Evolutionary conservation across 2,329 filamentous ascomycete species (phyloP), one percentile per base, ranked within the genome.

Genomic region (Zarea fungicola): DNA sequence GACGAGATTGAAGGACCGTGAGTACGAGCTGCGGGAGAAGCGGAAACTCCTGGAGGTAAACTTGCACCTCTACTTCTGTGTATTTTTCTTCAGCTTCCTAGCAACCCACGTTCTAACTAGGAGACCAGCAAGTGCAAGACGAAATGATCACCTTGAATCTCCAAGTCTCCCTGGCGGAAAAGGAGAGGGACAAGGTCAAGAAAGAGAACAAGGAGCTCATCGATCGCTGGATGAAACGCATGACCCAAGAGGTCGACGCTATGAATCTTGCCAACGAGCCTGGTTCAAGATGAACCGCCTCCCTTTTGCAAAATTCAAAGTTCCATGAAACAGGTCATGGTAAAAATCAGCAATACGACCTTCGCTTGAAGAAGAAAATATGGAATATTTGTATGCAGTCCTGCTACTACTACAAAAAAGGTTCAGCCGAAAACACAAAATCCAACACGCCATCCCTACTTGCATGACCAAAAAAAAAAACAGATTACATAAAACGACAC

Each of bases 131-230:
- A 60, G 84, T 96, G 46, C 92, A 97, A 69, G 91, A 96, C 67
- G 93, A 99, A 66, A 84, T 96, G 67, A 84, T 95, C 43, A 85
- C 89, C 1, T 70, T 96, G 40, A 91, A 91, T 57, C 74, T 97
- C 56, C 87, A 97, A 66, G 75, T 96, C 36, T 90, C 93, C 57
- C 81, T 96, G 73, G 84, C 85, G 3, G 90, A 95, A 64, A 80
- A 91, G 63, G 81, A 83, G 61, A 76, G 79, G 23, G 82, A 85
- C 62, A 84, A 82, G 65, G 72, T 95, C 54, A 80, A 83, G 62
- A 77, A 76, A 51, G 93, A 97, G 65, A 97, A 97, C 62, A 84
- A 88, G 62, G 87, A 96, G 56, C 75, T 99, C 48, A 83, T 96
- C 46, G 85, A 90, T 64, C 78, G 93, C 48, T 97, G 91, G 89